Evolutionary conservation across 2,329 filamentous ascomycete genomes (phyloP), one percentile per base, ranked within the genome.

Genomic region (Aspergillus arachidicola): DNA sequence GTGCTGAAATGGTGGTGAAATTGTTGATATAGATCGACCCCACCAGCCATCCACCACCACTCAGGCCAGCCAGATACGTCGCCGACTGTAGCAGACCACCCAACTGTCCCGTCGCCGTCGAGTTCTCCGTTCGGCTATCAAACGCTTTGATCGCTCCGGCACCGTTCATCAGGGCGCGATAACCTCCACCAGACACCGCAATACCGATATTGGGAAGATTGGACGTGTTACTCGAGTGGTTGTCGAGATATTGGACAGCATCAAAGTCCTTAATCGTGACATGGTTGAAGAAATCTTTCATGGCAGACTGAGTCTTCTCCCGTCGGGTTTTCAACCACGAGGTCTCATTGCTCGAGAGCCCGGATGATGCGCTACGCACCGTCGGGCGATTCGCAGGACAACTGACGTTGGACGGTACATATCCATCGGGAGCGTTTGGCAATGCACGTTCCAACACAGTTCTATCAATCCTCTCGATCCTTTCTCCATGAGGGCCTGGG

Each of bases 41-140:
- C 12, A 96, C 86, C 32, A 96, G 82, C 93, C 93, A 97, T 58
- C 89, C 88, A 63, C 93, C 93, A 48, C 93, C 93, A 19, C 91
- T 95, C 10, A 97, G 83, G 32, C 92, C 93, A 5, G 92, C 84
- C 12, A 96, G 76, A 75, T 97, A 97, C 0, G 93, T 96, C 0
- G 92, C 80, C 6, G 91, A 85, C 81, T 97, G 93, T 65, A 97
- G 81, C 68, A 97, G 79, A 14, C 93, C 93, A 63, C 93, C 92
- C 38, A 97, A 81, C 60, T 93, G 91, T 4, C 91, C 91, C 6
- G 79, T 74, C 2, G 73, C 79, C 0, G 87, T 90, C 1, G 88
- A 82, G 64, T 87, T 87, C 0, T 82, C 75, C 0, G 91, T 93
- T 30, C 93, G 86, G 69, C 79, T 86, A 75, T 97, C 93, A 68